These are phyloP conservation scores for Peniophora sp. DNA, from an alignment of 1,284 basidiomycete species.

Conservation along the genomic window DNA sequence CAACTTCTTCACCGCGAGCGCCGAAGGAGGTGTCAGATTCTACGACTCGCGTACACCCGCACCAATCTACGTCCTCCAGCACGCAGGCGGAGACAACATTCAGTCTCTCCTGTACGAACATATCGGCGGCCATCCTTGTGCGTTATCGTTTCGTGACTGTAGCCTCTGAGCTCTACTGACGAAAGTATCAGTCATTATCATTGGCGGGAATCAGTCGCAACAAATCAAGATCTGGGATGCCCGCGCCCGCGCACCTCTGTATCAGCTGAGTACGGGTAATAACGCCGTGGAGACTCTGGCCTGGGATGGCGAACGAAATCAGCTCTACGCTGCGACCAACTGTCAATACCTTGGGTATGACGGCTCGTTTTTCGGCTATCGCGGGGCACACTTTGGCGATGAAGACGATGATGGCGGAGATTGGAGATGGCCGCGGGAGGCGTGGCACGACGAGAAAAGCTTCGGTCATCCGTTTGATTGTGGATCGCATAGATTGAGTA, in stretches of 20 bases:
- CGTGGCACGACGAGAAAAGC: not conserved
- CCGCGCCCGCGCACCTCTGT: not conserved
- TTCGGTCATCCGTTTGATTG: not conserved
- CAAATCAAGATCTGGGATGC: conserved; percentile 5
- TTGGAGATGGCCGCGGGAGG: not conserved
- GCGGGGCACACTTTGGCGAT: not conserved
- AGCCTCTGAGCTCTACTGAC: not conserved
- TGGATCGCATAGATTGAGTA: not conserved
- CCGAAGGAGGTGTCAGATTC: conserved; percentile 29
- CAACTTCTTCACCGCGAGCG: conserved; percentile 26
- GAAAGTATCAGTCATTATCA: not conserved
- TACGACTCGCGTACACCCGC: conserved; percentile 27
- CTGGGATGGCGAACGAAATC: conserved; percentile 1
- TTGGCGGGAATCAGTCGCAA: conserved; percentile 1
- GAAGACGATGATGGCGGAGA: too few species aligned
- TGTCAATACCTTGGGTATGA: not conserved
- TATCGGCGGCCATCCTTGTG: conserved; percentile 8
- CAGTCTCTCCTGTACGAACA: conserved; percentile 5
- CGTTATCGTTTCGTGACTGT: not conserved
- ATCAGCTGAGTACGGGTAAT: conserved; percentile 5
- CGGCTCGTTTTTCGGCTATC: not conserved
- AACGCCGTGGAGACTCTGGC: not conserved
- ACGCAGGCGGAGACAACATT: not conserved
- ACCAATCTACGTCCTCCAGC: conserved; percentile 17
- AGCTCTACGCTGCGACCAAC: not conserved